Conservation (phyloP, 2,329 filamentous ascomycete species). For the Nemania serpens region DNA sequence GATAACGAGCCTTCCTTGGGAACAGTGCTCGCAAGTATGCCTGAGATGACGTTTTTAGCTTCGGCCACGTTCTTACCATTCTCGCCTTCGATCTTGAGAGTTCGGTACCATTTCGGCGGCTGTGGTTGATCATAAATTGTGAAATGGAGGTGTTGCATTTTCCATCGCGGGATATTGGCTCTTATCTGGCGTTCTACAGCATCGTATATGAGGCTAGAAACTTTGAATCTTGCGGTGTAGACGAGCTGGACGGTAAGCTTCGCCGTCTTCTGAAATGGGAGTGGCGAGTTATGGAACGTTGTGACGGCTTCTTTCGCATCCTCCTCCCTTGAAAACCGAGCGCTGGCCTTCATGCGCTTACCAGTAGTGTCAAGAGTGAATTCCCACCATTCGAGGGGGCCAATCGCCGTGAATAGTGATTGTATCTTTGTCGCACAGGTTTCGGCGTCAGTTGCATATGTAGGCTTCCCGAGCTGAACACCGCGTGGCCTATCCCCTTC, state of each 20-base stretch:
- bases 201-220: slow-evolving; percentile 42
- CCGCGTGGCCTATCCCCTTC: slow-evolving; percentile 24
- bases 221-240: slow-evolving; percentile 46
- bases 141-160: slow-evolving; percentile 36
- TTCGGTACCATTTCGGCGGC: slow-evolving; percentile 36
- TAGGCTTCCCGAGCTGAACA: slow-evolving; percentile 31
- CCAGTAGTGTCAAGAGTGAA: slow-evolving; percentile 30
- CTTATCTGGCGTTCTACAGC: slow-evolving; percentile 40
- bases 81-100: slow-evolving; percentile 47
- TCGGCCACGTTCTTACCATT: slow-evolving; percentile 37
- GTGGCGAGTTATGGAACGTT: slow-evolving; percentile 38
- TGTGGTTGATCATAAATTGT: slow-evolving; percentile 34
- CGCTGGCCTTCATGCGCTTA: slow-evolving; percentile 47
- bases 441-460: slow-evolving; percentile 34
- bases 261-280: slow-evolving; percentile 40
- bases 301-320: slow-evolving; percentile 44
- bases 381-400: slow-evolving; percentile 44
- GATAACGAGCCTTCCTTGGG: slow-evolving; percentile 32
- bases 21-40: slow-evolving; percentile 42
- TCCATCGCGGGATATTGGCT: slow-evolving; percentile 39
- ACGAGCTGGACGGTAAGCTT: slow-evolving; percentile 47
- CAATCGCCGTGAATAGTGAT: slow-evolving; percentile 40
- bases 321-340: slow-evolving; percentile 45
- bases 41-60: slow-evolving; percentile 42
- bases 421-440: slow-evolving; percentile 33